phyloP scores from a whole-genome alignment of 164 flowering plant genomes.

The Annona cherimola region DNA sequence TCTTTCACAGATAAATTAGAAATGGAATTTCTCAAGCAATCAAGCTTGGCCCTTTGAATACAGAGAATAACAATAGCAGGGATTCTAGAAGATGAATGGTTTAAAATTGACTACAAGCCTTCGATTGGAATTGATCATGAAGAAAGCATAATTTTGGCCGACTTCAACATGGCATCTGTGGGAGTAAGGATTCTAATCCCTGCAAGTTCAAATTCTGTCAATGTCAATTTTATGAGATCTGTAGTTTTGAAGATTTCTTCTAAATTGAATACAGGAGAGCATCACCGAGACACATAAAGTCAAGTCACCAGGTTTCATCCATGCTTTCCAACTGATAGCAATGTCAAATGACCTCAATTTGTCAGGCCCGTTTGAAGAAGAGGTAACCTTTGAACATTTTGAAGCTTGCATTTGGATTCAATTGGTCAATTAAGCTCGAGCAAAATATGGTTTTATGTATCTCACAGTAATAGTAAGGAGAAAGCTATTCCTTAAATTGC shows the following conservation, averaged over 20 bases:
- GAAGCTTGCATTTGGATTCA: too few species aligned
- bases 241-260: background rate
- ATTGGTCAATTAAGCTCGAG: too few species aligned
- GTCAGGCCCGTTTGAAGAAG: conserved; percentile 43
- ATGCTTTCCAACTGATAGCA: conserved; percentile 46
- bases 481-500: too few species aligned
- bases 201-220: background rate
- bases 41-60: conserved; percentile 4
- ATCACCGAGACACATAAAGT: conserved; percentile 13
- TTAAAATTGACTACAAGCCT: conserved; percentile 46
- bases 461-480: too few species aligned
- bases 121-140: conserved; percentile 25
- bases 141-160: conserved; percentile 33
- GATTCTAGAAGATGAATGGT: conserved; percentile 62
- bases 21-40: background rate
- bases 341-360: conserved; percentile 39
- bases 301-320: conserved; percentile 28
- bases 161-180: conserved; percentile 40
- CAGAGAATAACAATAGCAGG: conserved; percentile 60
- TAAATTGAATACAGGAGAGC: conserved; percentile 17
- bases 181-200: conserved; percentile 27
- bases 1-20: background rate
- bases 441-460: too few species aligned
- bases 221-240: background rate
- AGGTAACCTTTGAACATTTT: too few species aligned